Percentiles rank a stretch among this genome's conserved stretches.
Evolutionary conservation across 306 rosid genomes (phyloP).

Genomic region (Begonia masoniana): DNA sequence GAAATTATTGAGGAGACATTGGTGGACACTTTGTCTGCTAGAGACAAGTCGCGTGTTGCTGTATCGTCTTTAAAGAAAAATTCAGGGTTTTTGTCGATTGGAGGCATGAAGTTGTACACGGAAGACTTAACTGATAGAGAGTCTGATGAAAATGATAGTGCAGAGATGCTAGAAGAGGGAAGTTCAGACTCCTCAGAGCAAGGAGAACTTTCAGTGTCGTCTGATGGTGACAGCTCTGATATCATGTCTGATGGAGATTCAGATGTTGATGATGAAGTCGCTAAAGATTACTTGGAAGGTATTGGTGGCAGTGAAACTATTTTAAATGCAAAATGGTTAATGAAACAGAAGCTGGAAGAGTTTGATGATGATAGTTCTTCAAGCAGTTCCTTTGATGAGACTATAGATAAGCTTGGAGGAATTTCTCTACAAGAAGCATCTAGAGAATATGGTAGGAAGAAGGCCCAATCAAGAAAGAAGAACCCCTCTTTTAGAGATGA

Average conservation of each 20-base stretch:
- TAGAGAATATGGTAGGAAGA: slow-evolving; percentile 50
- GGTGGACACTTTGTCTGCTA: slow-evolving; percentile 16
- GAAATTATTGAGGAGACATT: slow-evolving; percentile 24
- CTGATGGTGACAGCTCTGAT: slow-evolving; percentile 52
- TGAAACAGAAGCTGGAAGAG: slow-evolving; percentile 30
- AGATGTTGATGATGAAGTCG: slow-evolving; percentile 79
- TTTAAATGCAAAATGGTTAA: slow-evolving; percentile 65
- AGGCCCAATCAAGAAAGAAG: slow-evolving; percentile 36
- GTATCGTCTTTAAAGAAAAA: slow-evolving; percentile 21
- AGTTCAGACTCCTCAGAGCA: slow-evolving; percentile 22
- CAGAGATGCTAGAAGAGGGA: slow-evolving; percentile 33
- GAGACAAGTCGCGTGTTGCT: slow-evolving; percentile 32
- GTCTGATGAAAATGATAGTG: slow-evolving; percentile 35
- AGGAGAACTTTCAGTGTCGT: slow-evolving; percentile 30
- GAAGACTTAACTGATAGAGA: slow-evolving; percentile 56
- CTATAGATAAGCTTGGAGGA: slow-evolving; percentile 61
- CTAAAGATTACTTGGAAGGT: slow-evolving; percentile 74
- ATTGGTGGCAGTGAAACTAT: slow-evolving; percentile 72
- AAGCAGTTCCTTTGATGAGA: slow-evolving; percentile 37
- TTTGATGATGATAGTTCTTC: slow-evolving; percentile 51
- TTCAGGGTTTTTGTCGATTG: slow-evolving; percentile 78
- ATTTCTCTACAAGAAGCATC: slow-evolving; percentile 79
- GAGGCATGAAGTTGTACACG: slow-evolving; percentile 72
- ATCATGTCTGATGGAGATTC: slow-evolving; percentile 55
- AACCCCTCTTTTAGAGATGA: slow-evolving; percentile 14